Evolutionary conservation across 495 filamentous ascomycete species (phyloP).

Genomic region (Aspergillus olivimuriae): DNA sequence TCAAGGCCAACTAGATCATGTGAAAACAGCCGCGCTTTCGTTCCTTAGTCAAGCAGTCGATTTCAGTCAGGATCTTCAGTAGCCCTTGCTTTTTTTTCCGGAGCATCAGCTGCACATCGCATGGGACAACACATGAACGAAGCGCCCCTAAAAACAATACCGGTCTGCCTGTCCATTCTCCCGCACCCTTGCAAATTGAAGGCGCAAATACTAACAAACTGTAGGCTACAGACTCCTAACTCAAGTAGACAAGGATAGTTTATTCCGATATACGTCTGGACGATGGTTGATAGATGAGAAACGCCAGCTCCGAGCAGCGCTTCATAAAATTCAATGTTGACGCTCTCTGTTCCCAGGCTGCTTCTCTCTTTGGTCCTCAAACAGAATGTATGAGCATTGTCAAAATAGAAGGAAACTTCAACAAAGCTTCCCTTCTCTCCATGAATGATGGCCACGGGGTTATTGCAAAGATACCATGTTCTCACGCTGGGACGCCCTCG

Average conservation of each 20-base stretch:
- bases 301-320: conserved; percentile 17
- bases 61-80: too few relatives aligned
- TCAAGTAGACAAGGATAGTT: too few relatives aligned
- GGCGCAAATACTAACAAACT: neutral
- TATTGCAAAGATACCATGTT: conserved; percentile 31
- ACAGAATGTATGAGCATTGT: conserved; percentile 18
- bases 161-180: neutral
- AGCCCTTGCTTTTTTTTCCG: too few relatives aligned
- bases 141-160: too few relatives aligned
- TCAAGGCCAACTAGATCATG: too few relatives aligned
- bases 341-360: conserved; percentile 20
- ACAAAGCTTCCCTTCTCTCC: conserved; percentile 30
- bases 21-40: too few relatives aligned
- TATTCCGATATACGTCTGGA: conserved; percentile 21
- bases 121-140: too few relatives aligned
- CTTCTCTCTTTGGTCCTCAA: conserved; percentile 12
- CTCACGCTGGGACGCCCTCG: conserved; percentile 25
- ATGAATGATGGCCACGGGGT: conserved; percentile 32
- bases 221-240: too few relatives aligned
- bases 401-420: conserved; percentile 32
- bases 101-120: too few relatives aligned
- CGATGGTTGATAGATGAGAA: conserved; percentile 24
- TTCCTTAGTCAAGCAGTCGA: too few relatives aligned
- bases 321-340: conserved; percentile 27
- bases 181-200: neutral